Evolutionary conservation across 148 eudicot genomes (phyloP), one percentile per base, ranked within the genome.

Genomic region (Dianthus caryophyllus): DNA sequence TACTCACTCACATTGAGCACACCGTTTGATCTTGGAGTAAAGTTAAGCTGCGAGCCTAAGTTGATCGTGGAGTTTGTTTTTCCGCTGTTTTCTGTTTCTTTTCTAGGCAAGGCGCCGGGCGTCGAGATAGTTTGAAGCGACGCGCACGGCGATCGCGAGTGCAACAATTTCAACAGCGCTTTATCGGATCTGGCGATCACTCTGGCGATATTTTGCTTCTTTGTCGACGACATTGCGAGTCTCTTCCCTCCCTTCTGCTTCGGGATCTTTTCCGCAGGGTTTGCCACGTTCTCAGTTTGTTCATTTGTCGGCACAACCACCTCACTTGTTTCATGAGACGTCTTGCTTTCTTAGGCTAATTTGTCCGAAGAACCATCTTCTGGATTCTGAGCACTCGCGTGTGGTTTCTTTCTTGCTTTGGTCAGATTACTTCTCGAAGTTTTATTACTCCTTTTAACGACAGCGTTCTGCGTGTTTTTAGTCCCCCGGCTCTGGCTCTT

Each of bases 181-280:
- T 73, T 72, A 54, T 63, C 61, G 39, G 60, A n/a, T 67, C 59
- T 46, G 76, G 17, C 66, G 50, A 52, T 52, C 65, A 24, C 26
- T 62, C 61, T n/a, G n/a, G n/a, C n/a, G n/a, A 29, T 12, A 20
- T 50, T 76, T 1, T 75, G 77, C 64, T 80, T 73, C 68, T 74
- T 80, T 38, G 24, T 8, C 38, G 79, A 52, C 13, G 43, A 8
- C n/a, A n/a, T n/a, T 29, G 71, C 69, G 2, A 58, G 30, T 43
- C 54, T 68, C 68, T 77, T 72, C 52, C 56, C 77, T 51, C n/a
- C n/a, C n/a, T 69, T 82, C 2, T 43, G 69, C 41, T 75, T 79
- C 52, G 69, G 81, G 20, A 27, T 72, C 4, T 65, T 49, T 26
- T 60, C 38, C 18, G 55, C 54, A 24, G 57, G 25, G n/a, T 22